Conservation (phyloP, 371 early-diverging fungal species). For the Actinomortierella ambigua region DNA sequence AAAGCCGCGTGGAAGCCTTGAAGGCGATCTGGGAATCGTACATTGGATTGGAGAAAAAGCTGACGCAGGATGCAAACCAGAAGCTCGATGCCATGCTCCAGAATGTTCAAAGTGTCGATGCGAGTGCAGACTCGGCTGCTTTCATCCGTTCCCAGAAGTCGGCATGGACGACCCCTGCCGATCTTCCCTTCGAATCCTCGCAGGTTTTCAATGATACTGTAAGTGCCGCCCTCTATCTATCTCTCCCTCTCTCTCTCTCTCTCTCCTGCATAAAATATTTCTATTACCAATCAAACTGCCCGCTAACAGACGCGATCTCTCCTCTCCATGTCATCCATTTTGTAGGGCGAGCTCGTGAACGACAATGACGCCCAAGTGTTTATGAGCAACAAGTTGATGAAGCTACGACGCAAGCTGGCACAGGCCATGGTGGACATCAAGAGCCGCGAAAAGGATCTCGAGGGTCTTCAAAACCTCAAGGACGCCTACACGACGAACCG, state of each 20-base stretch:
- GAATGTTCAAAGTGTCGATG: slow-evolving; percentile 52
- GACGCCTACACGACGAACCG: slow-evolving; percentile 51
- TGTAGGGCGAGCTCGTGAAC: slow-evolving; percentile 57
- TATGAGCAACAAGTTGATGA: slow-evolving; percentile 67
- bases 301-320: not conserved
- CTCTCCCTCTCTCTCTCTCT: too few species aligned
- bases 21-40: slow-evolving; percentile 55
- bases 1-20: slow-evolving; percentile 53
- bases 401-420: slow-evolving; percentile 54
- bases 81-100: slow-evolving; percentile 48
- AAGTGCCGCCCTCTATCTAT: too few species aligned
- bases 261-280: not conserved
- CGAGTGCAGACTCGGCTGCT: slow-evolving; percentile 53
- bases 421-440: slow-evolving; percentile 54
- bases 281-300: too few species aligned
- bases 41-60: slow-evolving; percentile 51
- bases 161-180: slow-evolving; percentile 47
- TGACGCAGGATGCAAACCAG: slow-evolving; percentile 45
- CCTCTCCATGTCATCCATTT: not conserved
- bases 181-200: slow-evolving; percentile 48
- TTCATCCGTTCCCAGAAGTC: slow-evolving; percentile 50
- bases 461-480: slow-evolving; percentile 51
- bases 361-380: slow-evolving; percentile 63
- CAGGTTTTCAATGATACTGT: slow-evolving; percentile 45
- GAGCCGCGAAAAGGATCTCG: slow-evolving; percentile 50